Base-by-base conservation (phyloP, 1,284 basidiomycete species). In the Leccinum pachyderme region DNA sequence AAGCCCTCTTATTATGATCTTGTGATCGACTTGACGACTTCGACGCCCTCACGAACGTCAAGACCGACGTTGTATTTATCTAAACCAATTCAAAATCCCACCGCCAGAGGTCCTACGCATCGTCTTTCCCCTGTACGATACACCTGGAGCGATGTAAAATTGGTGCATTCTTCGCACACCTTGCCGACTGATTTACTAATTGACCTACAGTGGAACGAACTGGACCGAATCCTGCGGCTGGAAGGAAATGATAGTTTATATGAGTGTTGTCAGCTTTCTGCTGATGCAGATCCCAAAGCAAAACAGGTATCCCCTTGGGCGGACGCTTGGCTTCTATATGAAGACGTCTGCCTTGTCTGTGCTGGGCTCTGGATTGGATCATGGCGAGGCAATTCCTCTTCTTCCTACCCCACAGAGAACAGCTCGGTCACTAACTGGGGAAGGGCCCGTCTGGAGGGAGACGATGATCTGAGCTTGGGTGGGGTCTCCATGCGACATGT, bases 311-410 rank as follows among this genome's bases (percentile, higher is more conserved):
- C 79, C 2, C 61, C 77, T 1, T 89, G 85, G 85, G 77, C 81
- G n/a, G 87, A 90, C 58, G 80, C 80, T 8, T 89, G 88, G 87
- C 79, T 81, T 27, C 76, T 91, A 13, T 92, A 91, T 63, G 89
- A 92, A 70, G 89, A 91, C 58, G 85, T 87, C 11, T 91, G 89
- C 59, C 75, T 91, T 43, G 76, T 89, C 49, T 91, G 89, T 63
- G 89, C 88, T 0, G 82, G 86, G 2, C 75, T 90, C 13, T 90
- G 87, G 86, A 81, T 87, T 65, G 86, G 85, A 27, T 75, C 79
- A 15, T 87, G 82, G 86, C 77, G 79, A 47, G 74, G 75, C 47
- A 80, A 78, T 58, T 77, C 80, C 0, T 62, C 71, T 1, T 64
- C 67, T 54, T 77, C 77, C 6, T 81, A 78, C 58, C 77, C 79